phyloP scores from a whole-genome alignment of 352 stramenopile genomes.

The Ochromonadaceae sp. region DNA sequence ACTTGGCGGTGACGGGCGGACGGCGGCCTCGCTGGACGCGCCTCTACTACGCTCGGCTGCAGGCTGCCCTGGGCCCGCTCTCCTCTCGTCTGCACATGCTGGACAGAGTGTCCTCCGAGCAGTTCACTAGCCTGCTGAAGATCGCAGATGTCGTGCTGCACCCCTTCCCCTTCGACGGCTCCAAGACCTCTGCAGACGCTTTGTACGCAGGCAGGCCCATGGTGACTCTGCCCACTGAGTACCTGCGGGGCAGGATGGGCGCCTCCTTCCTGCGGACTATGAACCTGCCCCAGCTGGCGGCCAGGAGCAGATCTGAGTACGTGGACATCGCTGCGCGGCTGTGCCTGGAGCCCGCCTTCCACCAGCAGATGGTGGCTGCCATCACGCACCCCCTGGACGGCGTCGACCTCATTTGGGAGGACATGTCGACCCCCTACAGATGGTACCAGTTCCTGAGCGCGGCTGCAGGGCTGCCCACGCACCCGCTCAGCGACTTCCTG shows the following conservation, averaged over 20 bases:
- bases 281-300: conserved; percentile 25
- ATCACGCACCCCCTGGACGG: conserved; percentile 1
- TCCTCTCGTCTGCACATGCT: background rate
- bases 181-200: conserved; percentile 36
- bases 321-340: conserved; percentile 28
- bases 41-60: conserved; percentile 16
- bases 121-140: conserved; percentile 28
- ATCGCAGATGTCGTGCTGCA: conserved; percentile 33
- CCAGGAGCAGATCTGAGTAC: conserved; percentile 26
- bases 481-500: no score
- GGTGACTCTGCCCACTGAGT: conserved; percentile 30
- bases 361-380: background rate
- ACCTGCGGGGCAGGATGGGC: conserved; percentile 35
- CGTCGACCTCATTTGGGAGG: conserved; percentile 26
- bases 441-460: conserved; percentile 27
- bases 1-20: conserved; percentile 29
- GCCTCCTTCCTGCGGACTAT: conserved; percentile 28
- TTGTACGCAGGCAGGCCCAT: conserved; percentile 28
- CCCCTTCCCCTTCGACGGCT: conserved; percentile 42
- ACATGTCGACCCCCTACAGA: conserved; percentile 21
- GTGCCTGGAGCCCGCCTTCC: conserved; percentile 10
- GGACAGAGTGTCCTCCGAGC: conserved; percentile 15
- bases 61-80: background rate
- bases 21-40: conserved; percentile 24
- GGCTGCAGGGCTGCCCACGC: conserved; percentile 1